Conservation (phyloP, 148 eudicot species). For the Rhododendron griersonianum region DNA sequence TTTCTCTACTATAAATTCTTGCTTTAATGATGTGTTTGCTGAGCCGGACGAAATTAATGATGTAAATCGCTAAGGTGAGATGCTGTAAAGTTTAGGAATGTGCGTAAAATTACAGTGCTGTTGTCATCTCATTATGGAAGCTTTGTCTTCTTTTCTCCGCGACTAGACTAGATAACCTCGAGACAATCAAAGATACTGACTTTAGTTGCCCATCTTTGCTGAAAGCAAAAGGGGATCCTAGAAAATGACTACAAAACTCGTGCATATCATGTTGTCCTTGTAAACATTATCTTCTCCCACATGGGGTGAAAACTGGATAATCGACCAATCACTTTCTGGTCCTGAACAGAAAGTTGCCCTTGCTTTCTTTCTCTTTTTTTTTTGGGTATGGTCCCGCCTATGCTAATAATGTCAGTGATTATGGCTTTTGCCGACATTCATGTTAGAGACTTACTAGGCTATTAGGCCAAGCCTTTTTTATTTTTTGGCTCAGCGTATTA, state of each 20-base stretch:
- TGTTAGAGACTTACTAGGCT: background rate
- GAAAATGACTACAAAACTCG: background rate
- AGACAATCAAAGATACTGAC: background rate
- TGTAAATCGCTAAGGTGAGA: background rate
- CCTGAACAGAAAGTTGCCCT: background rate
- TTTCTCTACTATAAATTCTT: too few species aligned
- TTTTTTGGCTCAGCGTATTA: background rate
- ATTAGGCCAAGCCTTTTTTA: too few species aligned
- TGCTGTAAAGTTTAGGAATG: background rate
- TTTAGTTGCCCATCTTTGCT: conserved; percentile 9
- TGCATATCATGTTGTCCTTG: conserved; percentile 1
- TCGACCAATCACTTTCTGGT: background rate
- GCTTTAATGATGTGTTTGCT: background rate
- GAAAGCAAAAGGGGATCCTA: conserved; percentile 6
- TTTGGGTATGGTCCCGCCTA: background rate
- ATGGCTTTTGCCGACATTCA: background rate
- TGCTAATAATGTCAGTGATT: background rate
- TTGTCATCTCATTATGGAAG: background rate
- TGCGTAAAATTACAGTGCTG: background rate
- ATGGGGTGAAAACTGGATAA: conserved; percentile 1
- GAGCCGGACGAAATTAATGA: background rate
- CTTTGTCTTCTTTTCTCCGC: background rate
- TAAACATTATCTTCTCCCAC: conserved; percentile 6
- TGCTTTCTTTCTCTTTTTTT: background rate
- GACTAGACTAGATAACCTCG: background rate